Conservation (phyloP, 257 asterid species). For the Solanum medicagineum region DNA sequence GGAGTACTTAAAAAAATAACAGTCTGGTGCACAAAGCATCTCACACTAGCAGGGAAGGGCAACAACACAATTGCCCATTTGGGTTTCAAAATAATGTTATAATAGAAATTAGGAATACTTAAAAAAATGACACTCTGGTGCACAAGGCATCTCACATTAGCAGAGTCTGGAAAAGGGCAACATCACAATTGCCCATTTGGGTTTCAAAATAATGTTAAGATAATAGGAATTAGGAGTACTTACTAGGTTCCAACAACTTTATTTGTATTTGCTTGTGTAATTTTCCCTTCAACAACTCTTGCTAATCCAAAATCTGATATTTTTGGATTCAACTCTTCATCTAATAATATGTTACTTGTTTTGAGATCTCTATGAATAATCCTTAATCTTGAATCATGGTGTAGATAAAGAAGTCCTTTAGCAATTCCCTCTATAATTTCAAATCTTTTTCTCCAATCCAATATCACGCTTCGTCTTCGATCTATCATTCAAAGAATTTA, state of each 20-base stretch:
- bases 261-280: not conserved
- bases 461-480: not conserved
- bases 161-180: not conserved
- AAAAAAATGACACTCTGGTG: not conserved
- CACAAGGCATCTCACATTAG: not conserved
- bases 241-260: constrained; percentile 1
- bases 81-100: not conserved
- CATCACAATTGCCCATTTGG: not conserved
- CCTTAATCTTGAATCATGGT: not conserved
- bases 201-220: not conserved
- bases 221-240: not conserved
- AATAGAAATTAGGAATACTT: not conserved
- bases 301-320: constrained; percentile 1
- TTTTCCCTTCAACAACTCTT: not conserved
- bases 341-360: not conserved
- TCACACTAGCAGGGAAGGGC: not conserved
- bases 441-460: not conserved
- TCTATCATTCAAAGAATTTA: not conserved
- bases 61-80: not conserved
- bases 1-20: not conserved
- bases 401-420: not conserved
- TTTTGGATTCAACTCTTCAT: not conserved
- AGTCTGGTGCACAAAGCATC: not conserved
- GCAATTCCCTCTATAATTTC: not conserved
- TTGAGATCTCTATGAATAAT: not conserved